Conservation (phyloP, 2,329 filamentous ascomycete genomes). For the Fusarium continuum region DNA sequence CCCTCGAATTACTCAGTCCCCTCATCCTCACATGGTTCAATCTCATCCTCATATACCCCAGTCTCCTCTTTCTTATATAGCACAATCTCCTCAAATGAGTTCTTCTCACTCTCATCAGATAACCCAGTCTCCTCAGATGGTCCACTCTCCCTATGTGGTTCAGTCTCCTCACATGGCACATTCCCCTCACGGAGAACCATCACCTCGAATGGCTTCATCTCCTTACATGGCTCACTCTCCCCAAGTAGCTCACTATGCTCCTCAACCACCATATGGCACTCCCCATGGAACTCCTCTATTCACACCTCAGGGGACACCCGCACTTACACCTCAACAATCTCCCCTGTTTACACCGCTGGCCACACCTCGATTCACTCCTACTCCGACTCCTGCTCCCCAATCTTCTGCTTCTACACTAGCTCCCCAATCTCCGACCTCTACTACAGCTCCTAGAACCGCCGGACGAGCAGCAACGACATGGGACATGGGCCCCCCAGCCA, state of each 20-base stretch:
- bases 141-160: neutral
- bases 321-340: neutral
- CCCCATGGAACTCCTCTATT: neutral
- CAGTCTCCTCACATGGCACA: neutral
- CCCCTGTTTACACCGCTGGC: constrained; percentile 2
- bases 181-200: no score
- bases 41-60: neutral
- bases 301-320: neutral
- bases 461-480: neutral
- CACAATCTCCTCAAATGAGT: neutral
- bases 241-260: neutral
- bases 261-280: neutral
- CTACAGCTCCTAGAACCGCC: neutral
- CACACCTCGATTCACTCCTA: neutral
- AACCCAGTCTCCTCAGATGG: neutral
- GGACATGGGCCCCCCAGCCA: neutral
- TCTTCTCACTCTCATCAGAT: neutral
- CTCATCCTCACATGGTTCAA: neutral
- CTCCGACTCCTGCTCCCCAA: neutral
- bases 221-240: neutral
- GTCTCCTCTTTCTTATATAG: neutral
- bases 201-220: no score
- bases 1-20: neutral
- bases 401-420: no score
- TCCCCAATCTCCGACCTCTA: no score